A percentile compares a stretch with the other conserved stretches of the same genome.
Conservation (phyloP, 2,329 filamentous ascomycete genomes). For the Fusarium floridanum region DNA sequence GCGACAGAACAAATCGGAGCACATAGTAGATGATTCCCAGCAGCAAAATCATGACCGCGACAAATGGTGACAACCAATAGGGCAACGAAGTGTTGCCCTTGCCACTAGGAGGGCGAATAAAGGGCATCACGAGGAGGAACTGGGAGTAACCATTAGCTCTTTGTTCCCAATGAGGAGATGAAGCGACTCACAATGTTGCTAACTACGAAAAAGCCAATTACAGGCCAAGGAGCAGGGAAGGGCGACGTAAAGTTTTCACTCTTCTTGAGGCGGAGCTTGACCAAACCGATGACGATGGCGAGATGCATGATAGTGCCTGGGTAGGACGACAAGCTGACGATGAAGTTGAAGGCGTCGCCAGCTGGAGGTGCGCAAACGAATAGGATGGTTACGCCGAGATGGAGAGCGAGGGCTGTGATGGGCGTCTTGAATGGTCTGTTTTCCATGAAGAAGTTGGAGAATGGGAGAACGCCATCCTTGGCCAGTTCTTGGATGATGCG, state of each 20-base stretch:
- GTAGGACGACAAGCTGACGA: slow-evolving; percentile 39
- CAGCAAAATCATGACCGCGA: slow-evolving; percentile 12
- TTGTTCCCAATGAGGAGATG: not conserved
- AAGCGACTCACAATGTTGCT: slow-evolving; percentile 16
- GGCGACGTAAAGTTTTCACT: slow-evolving; percentile 32
- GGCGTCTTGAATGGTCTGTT: slow-evolving; percentile 43
- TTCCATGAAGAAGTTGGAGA: slow-evolving; percentile 44
- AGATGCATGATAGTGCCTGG: slow-evolving; percentile 31
- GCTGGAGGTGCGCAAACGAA: slow-evolving; percentile 43
- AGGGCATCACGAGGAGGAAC: slow-evolving; percentile 29
- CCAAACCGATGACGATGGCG: slow-evolving; percentile 33
- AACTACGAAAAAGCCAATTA: slow-evolving; percentile 19
- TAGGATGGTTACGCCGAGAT: slow-evolving; percentile 38
- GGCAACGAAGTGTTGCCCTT: slow-evolving; percentile 30
- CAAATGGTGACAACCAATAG: slow-evolving; percentile 26
- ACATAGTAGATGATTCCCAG: slow-evolving; percentile 22
- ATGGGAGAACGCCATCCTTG: slow-evolving; percentile 37
- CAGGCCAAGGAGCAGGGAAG: slow-evolving; percentile 32
- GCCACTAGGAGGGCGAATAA: slow-evolving; percentile 17
- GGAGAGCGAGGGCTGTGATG: slow-evolving; percentile 33
- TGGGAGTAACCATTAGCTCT: not conserved
- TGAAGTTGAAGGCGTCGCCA: slow-evolving; percentile 42
- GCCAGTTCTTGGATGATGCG: slow-evolving; percentile 40
- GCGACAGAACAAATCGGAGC: slow-evolving; percentile 6
- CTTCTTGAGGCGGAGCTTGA: slow-evolving; percentile 38